phyloP scores from a whole-genome alignment of 257 asterid genomes.

The Solanum stenotomum region DNA sequence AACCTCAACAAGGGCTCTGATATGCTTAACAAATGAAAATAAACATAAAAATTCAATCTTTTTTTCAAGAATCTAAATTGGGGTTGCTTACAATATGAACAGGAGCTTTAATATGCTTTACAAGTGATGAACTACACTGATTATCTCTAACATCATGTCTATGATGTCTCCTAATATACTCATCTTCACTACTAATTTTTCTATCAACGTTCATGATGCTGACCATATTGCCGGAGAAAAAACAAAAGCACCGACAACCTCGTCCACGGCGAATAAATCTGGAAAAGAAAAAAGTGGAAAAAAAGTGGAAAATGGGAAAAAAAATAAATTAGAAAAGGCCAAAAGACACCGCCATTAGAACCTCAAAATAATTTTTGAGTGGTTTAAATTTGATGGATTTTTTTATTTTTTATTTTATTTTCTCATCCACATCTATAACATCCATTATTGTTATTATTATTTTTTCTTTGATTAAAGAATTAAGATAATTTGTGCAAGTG shows the following conservation, averaged over 20 bases:
- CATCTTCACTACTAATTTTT: background rate
- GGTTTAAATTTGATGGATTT: background rate
- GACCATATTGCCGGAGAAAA: constrained; percentile 2
- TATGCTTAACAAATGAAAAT: background rate
- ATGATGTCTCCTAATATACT: constrained; percentile 6
- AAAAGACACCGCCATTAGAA: constrained; percentile 14
- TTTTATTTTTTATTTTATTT: background rate
- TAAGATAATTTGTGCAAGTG: background rate
- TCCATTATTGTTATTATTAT: background rate
- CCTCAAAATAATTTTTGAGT: constrained; percentile 3
- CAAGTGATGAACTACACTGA: constrained; percentile 9
- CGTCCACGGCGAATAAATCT: background rate
- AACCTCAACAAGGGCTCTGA: background rate
- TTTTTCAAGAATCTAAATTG: background rate
- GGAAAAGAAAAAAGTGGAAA: background rate
- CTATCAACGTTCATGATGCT: constrained; percentile 11
- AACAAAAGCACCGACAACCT: background rate
- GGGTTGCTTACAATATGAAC: constrained; percentile 4
- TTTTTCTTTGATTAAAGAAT: background rate
- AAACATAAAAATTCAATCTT: background rate
- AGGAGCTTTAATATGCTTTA: constrained; percentile 14
- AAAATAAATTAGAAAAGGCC: background rate
- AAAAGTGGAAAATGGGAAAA: background rate
- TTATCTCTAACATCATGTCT: background rate
- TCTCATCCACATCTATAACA: constrained; percentile 8